A percentile compares a stretch with the other conserved stretches of the same genome.
phyloP scores from a whole-genome alignment of 225 moss, liverwort and hornwort species.

The Thuidium tamariscinum region DNA sequence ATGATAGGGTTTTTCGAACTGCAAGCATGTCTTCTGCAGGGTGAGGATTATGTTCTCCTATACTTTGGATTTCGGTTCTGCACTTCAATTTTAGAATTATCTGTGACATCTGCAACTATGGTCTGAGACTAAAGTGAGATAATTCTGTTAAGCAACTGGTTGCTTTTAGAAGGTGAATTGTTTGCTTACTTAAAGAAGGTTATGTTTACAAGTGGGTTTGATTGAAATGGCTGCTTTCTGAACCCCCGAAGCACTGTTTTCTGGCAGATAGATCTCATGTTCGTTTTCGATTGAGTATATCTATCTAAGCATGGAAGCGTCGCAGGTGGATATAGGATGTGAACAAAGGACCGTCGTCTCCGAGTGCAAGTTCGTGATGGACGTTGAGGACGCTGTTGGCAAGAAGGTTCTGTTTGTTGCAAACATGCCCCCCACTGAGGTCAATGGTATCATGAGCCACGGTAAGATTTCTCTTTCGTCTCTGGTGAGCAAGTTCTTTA shows the following conservation, averaged over 20 bases:
- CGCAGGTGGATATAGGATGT: slow-evolving; percentile 76
- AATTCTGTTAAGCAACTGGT: neutral
- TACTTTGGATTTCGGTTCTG: neutral
- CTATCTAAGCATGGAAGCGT: neutral
- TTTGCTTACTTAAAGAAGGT: neutral
- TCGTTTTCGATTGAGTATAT: neutral
- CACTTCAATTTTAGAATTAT: neutral
- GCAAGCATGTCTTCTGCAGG: neutral
- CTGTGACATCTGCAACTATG: neutral
- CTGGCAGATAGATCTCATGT: neutral
- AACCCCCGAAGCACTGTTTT: neutral
- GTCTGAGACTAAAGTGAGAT: neutral
- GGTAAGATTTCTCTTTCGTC: slow-evolving; percentile 18
- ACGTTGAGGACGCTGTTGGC: slow-evolving; percentile 81
- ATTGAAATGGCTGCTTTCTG: neutral
- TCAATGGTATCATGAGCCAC: slow-evolving; percentile 57
- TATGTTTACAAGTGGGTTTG: neutral
- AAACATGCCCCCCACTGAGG: slow-evolving; percentile 49
- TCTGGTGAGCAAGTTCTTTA: neutral
- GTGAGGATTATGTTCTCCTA: neutral
- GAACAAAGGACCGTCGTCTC: slow-evolving; percentile 59
- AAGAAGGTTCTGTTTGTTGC: slow-evolving; percentile 74
- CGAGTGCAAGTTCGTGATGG: slow-evolving; percentile 87
- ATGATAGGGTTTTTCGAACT: neutral
- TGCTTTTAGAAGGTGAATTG: neutral